phyloP scores from a whole-genome alignment of 1,284 basidiomycete genomes.

The Testicularia cyperi region DNA sequence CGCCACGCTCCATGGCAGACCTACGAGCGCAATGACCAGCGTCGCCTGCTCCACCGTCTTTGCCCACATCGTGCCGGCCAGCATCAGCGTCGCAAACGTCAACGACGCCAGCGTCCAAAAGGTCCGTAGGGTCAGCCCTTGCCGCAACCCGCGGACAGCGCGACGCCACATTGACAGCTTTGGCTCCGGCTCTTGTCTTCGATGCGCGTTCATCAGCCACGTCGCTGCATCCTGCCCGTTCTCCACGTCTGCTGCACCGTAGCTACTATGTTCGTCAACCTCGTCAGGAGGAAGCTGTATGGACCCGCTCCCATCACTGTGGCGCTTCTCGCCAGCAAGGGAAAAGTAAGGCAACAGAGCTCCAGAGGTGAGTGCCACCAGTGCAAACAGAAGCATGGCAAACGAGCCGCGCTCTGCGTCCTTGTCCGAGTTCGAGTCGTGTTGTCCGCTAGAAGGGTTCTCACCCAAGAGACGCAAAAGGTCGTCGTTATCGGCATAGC shows the following conservation, averaged over 20 bases:
- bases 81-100: conserved; percentile 29
- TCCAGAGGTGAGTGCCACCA: conserved; percentile 43
- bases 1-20: conserved; percentile 56
- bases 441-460: too few relatives aligned
- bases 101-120: conserved; percentile 50
- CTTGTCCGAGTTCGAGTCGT: conserved; percentile 24
- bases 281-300: not conserved
- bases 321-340: conserved; percentile 26
- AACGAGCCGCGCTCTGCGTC: conserved; percentile 50
- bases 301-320: not conserved
- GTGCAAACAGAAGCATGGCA: conserved; percentile 53
- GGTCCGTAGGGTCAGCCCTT: conserved; percentile 42
- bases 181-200: too few relatives aligned
- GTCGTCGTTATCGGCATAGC: too few relatives aligned
- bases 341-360: conserved; percentile 46
- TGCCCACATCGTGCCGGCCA: conserved; percentile 39
- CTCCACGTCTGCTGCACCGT: too few relatives aligned
- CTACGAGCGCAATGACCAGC: conserved; percentile 47
- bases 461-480: too few relatives aligned
- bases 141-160: conserved; percentile 6
- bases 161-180: conserved; percentile 11
- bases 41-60: conserved; percentile 31
- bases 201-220: too few relatives aligned
- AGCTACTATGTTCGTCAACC: not conserved
- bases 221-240: conserved; percentile 3